Percentiles rank a stretch among this genome's conserved stretches.
phyloP scores from a whole-genome alignment of 2,329 filamentous ascomycete species.

The Lasiodiplodia theobromae region DNA sequence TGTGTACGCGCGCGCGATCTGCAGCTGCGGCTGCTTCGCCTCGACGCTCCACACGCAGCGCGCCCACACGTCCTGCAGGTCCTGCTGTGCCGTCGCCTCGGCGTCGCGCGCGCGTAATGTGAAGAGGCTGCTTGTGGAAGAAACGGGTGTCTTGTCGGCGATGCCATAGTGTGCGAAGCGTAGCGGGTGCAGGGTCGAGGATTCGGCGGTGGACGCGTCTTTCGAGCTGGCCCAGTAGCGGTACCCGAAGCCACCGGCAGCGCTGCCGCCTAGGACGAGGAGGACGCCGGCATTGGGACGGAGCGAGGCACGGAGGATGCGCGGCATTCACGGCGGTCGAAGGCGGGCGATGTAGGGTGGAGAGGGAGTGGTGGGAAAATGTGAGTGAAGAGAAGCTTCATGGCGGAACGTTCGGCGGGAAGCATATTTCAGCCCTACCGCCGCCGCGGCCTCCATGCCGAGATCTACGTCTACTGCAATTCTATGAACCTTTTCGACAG shows the following conservation, averaged over 20 bases:
- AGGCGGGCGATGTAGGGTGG: not conserved
- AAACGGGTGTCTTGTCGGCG: conserved; percentile 66
- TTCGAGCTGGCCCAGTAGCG: conserved; percentile 38
- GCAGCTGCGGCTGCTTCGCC: conserved; percentile 91
- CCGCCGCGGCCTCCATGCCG: not conserved
- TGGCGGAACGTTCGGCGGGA: conserved; percentile 13
- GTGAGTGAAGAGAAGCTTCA: conserved; percentile 21
- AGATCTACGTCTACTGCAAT: not conserved
- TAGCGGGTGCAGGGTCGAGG: conserved; percentile 59
- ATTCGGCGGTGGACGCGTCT: conserved; percentile 9
- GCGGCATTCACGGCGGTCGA: conserved; percentile 14
- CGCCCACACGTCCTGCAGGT: conserved; percentile 54
- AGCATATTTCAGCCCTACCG: conserved; percentile 25
- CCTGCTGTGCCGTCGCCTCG: conserved; percentile 28
- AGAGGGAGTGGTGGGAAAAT: not conserved
- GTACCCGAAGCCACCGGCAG: conserved; percentile 44
- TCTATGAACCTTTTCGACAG: not conserved
- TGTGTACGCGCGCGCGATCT: conserved; percentile 91
- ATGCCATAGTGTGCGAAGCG: conserved; percentile 73
- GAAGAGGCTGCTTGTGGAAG: conserved; percentile 73
- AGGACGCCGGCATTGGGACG: conserved; percentile 40
- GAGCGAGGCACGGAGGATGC: conserved; percentile 34
- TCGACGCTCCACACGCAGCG: conserved; percentile 85
- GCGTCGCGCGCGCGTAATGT: conserved; percentile 61
- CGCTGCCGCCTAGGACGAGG: conserved; percentile 44